phyloP scores from a whole-genome alignment of 2,329 filamentous ascomycete species.

The Didymella keratinophila region DNA sequence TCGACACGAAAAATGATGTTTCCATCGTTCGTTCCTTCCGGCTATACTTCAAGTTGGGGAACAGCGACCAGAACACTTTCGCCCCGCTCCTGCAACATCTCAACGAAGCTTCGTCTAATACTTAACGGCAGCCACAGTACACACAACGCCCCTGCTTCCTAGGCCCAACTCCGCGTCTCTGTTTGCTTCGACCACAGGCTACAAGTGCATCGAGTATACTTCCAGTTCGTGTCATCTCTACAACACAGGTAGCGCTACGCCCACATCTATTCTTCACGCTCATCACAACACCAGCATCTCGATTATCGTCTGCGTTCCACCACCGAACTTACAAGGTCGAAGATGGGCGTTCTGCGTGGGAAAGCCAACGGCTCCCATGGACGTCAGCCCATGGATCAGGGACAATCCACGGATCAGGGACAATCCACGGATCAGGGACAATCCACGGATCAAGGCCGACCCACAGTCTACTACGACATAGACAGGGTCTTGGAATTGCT shows the following conservation, averaged over 20 bases:
- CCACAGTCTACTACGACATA: background rate
- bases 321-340: background rate
- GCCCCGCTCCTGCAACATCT: background rate
- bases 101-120: background rate
- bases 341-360: background rate
- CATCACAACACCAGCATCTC: background rate
- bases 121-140: background rate
- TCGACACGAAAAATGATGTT: background rate
- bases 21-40: background rate
- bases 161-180: background rate
- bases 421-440: background rate
- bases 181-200: background rate
- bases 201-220: background rate
- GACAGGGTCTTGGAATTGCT: background rate
- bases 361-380: background rate
- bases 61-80: background rate
- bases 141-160: background rate
- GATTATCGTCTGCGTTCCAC: background rate
- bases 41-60: background rate
- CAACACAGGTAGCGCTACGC: background rate
- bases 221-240: background rate
- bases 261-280: background rate
- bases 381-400: background rate
- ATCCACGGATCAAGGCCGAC: no score
- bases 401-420: background rate